Conservation (phyloP, 805 yeast genomes). For the Wickerhamiella occidentalis region DNA sequence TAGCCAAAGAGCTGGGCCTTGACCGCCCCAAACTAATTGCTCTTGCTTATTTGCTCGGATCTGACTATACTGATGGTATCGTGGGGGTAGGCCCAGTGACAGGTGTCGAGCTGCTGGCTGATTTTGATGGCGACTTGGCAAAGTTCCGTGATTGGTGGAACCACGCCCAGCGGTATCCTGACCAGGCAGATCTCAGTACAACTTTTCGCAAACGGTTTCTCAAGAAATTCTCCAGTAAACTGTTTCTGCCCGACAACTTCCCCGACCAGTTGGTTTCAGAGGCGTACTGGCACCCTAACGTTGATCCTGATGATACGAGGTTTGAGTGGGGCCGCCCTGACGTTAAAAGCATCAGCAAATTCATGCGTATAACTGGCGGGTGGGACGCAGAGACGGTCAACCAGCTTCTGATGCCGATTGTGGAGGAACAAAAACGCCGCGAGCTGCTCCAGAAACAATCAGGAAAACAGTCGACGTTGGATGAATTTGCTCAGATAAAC, state of each 20-base stretch:
- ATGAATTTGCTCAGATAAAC: conserved; percentile 21
- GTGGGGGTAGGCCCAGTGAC: conserved; percentile 90
- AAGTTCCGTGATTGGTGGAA: conserved; percentile 47
- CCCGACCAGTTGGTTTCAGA: conserved; percentile 59
- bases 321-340: conserved; percentile 90
- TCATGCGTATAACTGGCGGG: conserved; percentile 55
- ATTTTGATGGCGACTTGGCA: conserved; percentile 41
- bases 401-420: conserved; percentile 73
- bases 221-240: conserved; percentile 48
- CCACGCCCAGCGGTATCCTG: conserved; percentile 31
- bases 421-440: conserved; percentile 53
- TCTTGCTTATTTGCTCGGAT: conserved; percentile 74
- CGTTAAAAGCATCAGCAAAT: conserved; percentile 62
- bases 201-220: conserved; percentile 39
- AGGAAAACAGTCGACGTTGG: conserved; percentile 18
- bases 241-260: conserved; percentile 46
- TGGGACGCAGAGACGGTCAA: conserved; percentile 73
- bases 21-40: conserved; percentile 55
- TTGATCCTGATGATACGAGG: conserved; percentile 63
- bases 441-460: conserved; percentile 16
- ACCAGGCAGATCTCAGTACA: conserved; percentile 28
- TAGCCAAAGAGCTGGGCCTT: conserved; percentile 55
- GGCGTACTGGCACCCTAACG: conserved; percentile 72
- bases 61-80: conserved; percentile 90
- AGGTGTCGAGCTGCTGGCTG: conserved; percentile 81